Base-by-base conservation (phyloP, 2,329 filamentous ascomycete species). In the Diplocarpon rosae region DNA sequence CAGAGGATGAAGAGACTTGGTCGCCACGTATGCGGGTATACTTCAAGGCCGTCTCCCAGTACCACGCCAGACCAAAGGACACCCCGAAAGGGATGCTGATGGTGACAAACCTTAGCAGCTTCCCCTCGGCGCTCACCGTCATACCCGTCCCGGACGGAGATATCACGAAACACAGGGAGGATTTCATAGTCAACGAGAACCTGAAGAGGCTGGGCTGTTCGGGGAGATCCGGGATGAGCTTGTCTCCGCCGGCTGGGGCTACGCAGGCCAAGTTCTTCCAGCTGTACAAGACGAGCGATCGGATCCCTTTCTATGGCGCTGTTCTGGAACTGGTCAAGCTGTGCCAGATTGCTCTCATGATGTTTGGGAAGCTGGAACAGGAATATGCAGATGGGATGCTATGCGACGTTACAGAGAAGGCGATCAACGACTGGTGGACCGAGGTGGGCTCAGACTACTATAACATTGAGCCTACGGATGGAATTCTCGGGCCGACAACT, bases 341-440 rank as follows among this genome's bases (percentile, higher is more conserved):
- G 28, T 96, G 89, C 55, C 92, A 98, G 63, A 78, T 87, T 29
- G 88, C 92, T 0, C 67, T 98, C 47, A 82, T 85, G 59, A 70
- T 95, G 48, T 98, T 95, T 63, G 85, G 83, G 43, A 87, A 89
- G 61, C 69, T 96, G 5, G 81, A 85, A n/a, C 75, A 82, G 27
- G 85, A 89, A 52, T 96, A 94, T 61, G 85, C 86, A 7, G 92
- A 98, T 58, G 92, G 92, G 0, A 67, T 95, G 17, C 73, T 98
- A 2, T 98, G 92, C 62, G 92, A 98, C 65, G 72, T 92, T 35
- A 96, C 92, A 0, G 92, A 98, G 62, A 81, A 75, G 50, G 87
- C 89, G 1, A 79, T 96, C 56, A 83, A 81, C 50, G 85, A 95
- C 62, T 98, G 92, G 92, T 96, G 92, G 92, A 81, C 85, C 1